Percentiles rank a stretch among this genome's conserved stretches.
Evolutionary conservation across 116 monocot genomes (phyloP).

Genomic region (Papilionanthe hybrid): DNA sequence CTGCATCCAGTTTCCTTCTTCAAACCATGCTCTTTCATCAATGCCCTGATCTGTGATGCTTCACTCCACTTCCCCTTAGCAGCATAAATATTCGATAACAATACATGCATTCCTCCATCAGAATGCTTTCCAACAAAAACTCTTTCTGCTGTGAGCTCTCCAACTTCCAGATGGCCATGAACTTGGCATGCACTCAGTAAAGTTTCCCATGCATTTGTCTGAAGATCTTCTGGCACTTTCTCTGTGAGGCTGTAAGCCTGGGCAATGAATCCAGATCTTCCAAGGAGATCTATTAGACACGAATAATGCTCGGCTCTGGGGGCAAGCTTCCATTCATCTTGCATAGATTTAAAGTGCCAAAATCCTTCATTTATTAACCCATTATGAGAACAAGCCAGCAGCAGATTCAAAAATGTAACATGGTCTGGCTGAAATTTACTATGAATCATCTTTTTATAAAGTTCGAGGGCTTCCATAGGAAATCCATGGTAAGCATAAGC

Average conservation of each 20-base stretch:
- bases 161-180: conserved; percentile 41
- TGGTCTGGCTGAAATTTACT: conserved; percentile 36
- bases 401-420: conserved; percentile 41
- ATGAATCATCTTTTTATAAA: conserved; percentile 35
- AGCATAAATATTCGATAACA: conserved; percentile 62
- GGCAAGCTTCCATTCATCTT: conserved; percentile 37
- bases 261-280: conserved; percentile 40
- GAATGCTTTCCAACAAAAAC: conserved; percentile 29
- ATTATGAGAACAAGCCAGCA: conserved; percentile 45
- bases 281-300: conserved; percentile 63
- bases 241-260: conserved; percentile 42
- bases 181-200: conserved; percentile 48
- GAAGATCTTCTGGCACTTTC: conserved; percentile 22
- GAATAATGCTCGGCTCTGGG: conserved; percentile 64
- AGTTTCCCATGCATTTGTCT: conserved; percentile 66
- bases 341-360: conserved; percentile 42
- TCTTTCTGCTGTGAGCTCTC: conserved; percentile 39
- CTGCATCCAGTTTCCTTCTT: conserved; percentile 59
- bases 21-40: conserved; percentile 36
- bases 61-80: conserved; percentile 41
- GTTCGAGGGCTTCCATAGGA: conserved; percentile 26
- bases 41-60: conserved; percentile 29
- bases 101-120: conserved; percentile 47
- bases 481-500: conserved; percentile 52
- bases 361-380: conserved; percentile 52